Evolutionary conservation across 805 yeast genomes (phyloP).

Genomic region (Candida ficus): DNA sequence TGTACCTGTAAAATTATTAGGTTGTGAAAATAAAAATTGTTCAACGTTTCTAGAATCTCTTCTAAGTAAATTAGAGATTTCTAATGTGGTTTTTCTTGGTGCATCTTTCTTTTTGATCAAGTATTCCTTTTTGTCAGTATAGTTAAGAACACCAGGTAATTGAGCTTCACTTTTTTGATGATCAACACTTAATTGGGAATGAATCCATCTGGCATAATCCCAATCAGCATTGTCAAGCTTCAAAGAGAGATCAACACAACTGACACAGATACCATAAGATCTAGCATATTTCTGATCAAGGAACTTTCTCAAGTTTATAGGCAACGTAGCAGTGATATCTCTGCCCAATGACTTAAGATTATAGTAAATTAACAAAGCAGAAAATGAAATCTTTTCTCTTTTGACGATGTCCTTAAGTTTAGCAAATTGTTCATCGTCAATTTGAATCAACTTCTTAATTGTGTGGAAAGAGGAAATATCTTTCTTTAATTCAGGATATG

Average conservation of each 20-base stretch:
- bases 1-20: constrained; percentile 6
- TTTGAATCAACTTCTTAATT: constrained; percentile 2
- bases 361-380: constrained; percentile 2
- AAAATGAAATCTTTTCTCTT: constrained; percentile 5
- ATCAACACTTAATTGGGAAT: background rate
- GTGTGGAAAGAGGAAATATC: constrained; percentile 4
- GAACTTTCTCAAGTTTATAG: constrained; percentile 9
- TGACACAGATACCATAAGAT: constrained; percentile 6
- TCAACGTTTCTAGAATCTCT: background rate
- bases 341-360: constrained; percentile 1
- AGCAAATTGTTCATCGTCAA: background rate
- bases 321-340: background rate
- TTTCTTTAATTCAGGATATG: background rate
- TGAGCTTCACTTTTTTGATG: constrained; percentile 2
- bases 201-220: constrained; percentile 7
- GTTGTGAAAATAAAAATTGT: constrained; percentile 9
- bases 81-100: constrained; percentile 4
- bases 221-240: constrained; percentile 1
- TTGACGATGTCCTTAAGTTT: background rate
- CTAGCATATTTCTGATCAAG: background rate
- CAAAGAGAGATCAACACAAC: background rate
- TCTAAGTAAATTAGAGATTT: constrained; percentile 9
- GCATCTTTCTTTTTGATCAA: background rate
- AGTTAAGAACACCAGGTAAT: constrained; percentile 8
- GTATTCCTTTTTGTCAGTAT: background rate